Evolutionary conservation across 2,329 filamentous ascomycete species (phyloP), one percentile per base, ranked within the genome.

Genomic region (Penicillium sp.): DNA sequence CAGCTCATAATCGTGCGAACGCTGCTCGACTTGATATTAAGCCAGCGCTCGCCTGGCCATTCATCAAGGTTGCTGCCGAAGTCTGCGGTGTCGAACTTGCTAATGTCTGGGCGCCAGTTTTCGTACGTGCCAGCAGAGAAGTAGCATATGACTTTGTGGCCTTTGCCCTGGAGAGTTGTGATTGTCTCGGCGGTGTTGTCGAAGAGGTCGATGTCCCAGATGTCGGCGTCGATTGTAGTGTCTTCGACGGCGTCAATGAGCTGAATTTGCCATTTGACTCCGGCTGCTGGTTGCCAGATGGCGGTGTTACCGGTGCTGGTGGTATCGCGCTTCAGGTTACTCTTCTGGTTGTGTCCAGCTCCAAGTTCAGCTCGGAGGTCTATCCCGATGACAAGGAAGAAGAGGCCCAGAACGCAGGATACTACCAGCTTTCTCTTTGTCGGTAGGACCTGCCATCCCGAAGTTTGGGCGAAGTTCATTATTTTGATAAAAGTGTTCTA

Each of bases 101-200:
- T 69, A 16, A 79, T 77, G 66, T 90, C 88, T 0, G 79, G 72
- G 2, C 88, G 79, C 75, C 81, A 84, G 52, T 84, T 69, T 71
- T 91, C 88, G 64, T 82, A 89, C 7, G 83, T 86, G 1, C 88
- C 88, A 0, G 86, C 87, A 48, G 84, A 87, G 74, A 90, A 90
- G 73, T 91, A 91, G 76, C 88, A 91, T 56, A 90, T 86, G 49
- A 89, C 82, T 57, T 82, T 85, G 66, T 82, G 82, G 11, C 80
- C 81, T 22, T 78, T 66, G 5, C 61, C 59, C 42, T 85, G 80
- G 14, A 87, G 73, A 7, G 70, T 67, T 6, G 70, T 56, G 50
- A 86, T 82, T 1, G 73, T 79, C 6, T 72, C 66, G 14, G 75
- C 73, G 5, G 75, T 70, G 50, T 81, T 83, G 54, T 80, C 76